Evolutionary conservation across 75 land plant species (phyloP), one percentile per base, ranked within the genome.

Genomic region (Azolla pinnata): DNA sequence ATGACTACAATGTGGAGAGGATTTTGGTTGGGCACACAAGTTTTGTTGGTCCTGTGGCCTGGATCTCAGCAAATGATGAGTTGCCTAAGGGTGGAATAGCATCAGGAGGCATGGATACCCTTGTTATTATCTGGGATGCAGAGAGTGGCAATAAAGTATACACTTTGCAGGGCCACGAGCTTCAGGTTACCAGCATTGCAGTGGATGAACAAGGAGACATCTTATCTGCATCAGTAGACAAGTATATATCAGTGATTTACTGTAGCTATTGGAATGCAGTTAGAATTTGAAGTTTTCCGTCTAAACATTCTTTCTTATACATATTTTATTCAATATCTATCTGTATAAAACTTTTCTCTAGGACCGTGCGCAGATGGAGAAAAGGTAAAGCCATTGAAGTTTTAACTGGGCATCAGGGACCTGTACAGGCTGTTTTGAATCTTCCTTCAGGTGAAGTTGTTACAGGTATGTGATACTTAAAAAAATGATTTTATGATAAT

Each of bases 61-160:
- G 88, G 88, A 72, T 90, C 46, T 52, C 88, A 54, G 82, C 99
- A 1, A 56, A 45, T 33, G 81, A 74, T 38, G 59, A 62, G 1
- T 74, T 86, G 14, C 80, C 82, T 2, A 84, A 71, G 30, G 99
- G 99, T 27, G 86, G 86, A 33, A 44, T 95, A 14, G 97, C 84
- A 9, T 95, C 99, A 25, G 99, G 99, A 14, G 99, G 99, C 21
- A 81, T 95, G 91, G 99, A 95, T 55, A 84, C 82, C 0, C 71
- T 76, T 52, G 84, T 90, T n/a, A 28, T 95, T 49, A 68, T 84
- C 19, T 95, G 99, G 99, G 83, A 90, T 63, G 54, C 86, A 68
- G 67, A 47, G 35, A 76, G 60, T 16, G 81, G 80, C 17, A 71
- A 79, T 49, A 60, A 58, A 14, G 74, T 80, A 29, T 63, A 78